Conservation (phyloP, 345 rosid genomes). For the Salix exigua region DNA sequence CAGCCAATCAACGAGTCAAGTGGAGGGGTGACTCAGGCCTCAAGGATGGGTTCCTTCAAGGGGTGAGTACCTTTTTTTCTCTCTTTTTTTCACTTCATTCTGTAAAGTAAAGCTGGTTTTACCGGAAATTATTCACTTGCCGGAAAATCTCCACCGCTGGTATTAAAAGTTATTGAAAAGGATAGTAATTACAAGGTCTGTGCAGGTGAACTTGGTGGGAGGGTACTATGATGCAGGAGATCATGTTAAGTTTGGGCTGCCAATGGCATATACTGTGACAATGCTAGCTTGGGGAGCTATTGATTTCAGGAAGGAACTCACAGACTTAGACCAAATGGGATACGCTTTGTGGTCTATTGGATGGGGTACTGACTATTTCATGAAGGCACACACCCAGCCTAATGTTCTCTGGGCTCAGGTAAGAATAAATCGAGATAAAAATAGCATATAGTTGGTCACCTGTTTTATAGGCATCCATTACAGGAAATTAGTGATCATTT, state of each 20-base stretch:
- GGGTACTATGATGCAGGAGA: slow-evolving; percentile 36
- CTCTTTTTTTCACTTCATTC: neutral
- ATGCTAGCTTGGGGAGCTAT: slow-evolving; percentile 32
- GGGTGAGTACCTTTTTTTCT: slow-evolving; percentile 2
- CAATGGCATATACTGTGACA: slow-evolving; percentile 28
- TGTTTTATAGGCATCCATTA: too few relatives aligned
- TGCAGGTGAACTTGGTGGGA: slow-evolving; percentile 26
- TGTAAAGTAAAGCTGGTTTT: neutral
- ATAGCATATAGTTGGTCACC: neutral
- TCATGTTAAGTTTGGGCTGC: slow-evolving; percentile 30
- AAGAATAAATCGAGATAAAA: neutral
- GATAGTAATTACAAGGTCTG: too few relatives aligned
- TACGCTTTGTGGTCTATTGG: slow-evolving; percentile 53
- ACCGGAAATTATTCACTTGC: too few relatives aligned
- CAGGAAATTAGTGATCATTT: neutral
- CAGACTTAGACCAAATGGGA: slow-evolving; percentile 11
- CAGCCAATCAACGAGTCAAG: slow-evolving; percentile 11
- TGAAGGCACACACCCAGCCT: slow-evolving; percentile 70
- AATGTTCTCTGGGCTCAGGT: slow-evolving; percentile 81
- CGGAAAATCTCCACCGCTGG: neutral
- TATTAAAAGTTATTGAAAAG: neutral
- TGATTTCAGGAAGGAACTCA: slow-evolving; percentile 22
- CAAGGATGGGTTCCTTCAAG: slow-evolving; percentile 17
- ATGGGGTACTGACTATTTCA: slow-evolving; percentile 86
- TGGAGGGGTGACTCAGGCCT: slow-evolving; percentile 25